Base-by-base conservation (phyloP, 306 rosid species). In the Glycine soja region DNA sequence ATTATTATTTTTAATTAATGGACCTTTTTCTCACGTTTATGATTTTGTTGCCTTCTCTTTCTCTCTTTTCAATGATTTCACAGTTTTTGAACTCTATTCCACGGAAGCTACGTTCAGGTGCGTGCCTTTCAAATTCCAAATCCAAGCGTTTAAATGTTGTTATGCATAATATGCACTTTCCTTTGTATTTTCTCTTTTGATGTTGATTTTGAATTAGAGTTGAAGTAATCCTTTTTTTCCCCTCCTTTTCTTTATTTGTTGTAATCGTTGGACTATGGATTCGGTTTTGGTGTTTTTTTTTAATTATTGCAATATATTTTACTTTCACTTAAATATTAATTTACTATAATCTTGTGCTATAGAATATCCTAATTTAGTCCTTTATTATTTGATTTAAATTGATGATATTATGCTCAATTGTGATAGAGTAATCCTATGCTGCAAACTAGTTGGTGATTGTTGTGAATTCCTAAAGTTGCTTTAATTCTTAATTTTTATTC, bases 101-200 rank as follows among this genome's bases (percentile, higher is more conserved):
- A 2, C 74, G 98, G 87, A 93, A 89, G 85, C 80, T 91, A 46
- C 97, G 98, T 18, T 93, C 98, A 84, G 97, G 98, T 93, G 71
- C 10, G 82, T 78, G 47, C 10, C 3, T 15, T 76, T 42, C 61
- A 40, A 81, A 76, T 70, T 74, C 65, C 16, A 70, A 59, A 56
- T 16, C 57, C 5, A 70, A 66, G n/a, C 11, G 68, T 76, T 56
- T 57, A 0, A 52, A 36, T 10, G 13, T 8, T 32, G 69, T 4
- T 38, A 38, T 36, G 6, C 6, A 66, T 64, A 64, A 36, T 64
- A 67, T 72, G 64, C 48, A 65, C 30, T 64, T 58, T 13, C 13
- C 38, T 78, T 19, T 72, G 8, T 24, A 66, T 12, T 45, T 48
- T 7, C 58, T 64, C 48, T 77, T 40, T 64, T 14, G 19, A 73